Evolutionary conservation across 2,329 filamentous ascomycete species (phyloP), one percentile per base, ranked within the genome.

Genomic region (Fusarium solani-melongenae): DNA sequence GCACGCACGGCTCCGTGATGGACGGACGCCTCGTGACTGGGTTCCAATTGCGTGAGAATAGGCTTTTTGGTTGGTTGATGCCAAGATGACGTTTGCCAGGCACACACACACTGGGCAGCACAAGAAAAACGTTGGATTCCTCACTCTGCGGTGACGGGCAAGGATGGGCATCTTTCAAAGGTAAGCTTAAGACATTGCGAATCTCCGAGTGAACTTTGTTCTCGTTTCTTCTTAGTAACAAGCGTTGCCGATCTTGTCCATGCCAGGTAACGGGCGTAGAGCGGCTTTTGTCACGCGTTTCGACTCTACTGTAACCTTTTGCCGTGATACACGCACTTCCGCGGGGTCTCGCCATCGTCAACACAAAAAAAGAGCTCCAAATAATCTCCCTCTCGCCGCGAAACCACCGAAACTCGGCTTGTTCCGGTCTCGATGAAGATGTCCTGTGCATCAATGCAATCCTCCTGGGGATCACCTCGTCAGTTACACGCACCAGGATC

Each of bases 121-220:
- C 44, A 49, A 29, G 10, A 29, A 49, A 49, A 53, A 64, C 59
- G 56, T 72, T 74, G 59, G 51, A 62, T 71, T 62, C 44, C 24
- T 49, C 20, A 46, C 51, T 60, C 49, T 57, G 24, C 56, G n/a
- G 41, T 64, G 39, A 62, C 39, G 29, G 29, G 69, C 70, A 73
- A 66, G 74, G 74, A 67, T 71, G 70, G 61, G 61, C 65, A 71
- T 71, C 59, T 55, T 65, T 74, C 57, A 15, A 53, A 71, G 59
- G 72, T 77, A 77, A 77, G 75, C 75, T 77, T 77, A 77, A 77
- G 74, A 68, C 41, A 70, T 58, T 73, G 66, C 61, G 66, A 73
- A 67, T 73, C 62, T 70, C 67, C 70, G 71, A 73, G 44, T 38
- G 56, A 36, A 41, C 67, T 59, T 59, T 51, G 59, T 67, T 51